Percentiles rank a stretch among this genome's conserved stretches.
phyloP scores from a whole-genome alignment of 768 basidiomycete species.

The Macrolepiota dolichaula region DNA sequence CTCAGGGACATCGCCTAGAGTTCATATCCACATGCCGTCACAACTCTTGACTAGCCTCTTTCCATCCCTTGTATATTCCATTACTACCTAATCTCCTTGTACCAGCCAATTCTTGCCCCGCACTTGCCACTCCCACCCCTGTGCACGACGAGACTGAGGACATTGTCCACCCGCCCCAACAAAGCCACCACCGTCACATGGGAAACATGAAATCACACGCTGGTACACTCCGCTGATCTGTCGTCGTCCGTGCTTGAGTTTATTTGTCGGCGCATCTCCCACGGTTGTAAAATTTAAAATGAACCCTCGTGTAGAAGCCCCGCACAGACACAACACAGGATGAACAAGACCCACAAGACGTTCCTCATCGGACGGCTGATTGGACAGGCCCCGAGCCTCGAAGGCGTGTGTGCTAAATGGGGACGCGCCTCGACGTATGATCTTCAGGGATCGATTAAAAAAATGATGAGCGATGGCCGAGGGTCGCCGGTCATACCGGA shows the following conservation, averaged over 20 bases:
- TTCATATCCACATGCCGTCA: constrained; percentile 9
- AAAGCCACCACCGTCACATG: not conserved
- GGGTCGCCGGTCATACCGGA: not conserved
- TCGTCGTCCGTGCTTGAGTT: not conserved
- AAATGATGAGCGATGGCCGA: not conserved
- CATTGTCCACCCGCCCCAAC: not conserved
- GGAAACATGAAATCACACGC: not conserved
- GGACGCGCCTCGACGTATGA: not conserved
- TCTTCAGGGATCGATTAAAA: not conserved
- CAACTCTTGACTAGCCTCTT: not conserved
- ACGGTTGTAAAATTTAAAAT: constrained; percentile 12
- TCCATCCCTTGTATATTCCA: not conserved
- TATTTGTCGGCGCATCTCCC: not conserved
- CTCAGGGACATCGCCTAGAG: constrained; percentile 16
- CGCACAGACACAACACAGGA: not conserved
- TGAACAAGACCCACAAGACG: not conserved
- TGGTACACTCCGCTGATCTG: not conserved
- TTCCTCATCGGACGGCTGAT: not conserved
- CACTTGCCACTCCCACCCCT: not conserved
- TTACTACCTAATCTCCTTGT: not conserved
- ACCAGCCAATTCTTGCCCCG: not conserved
- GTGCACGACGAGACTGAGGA: not conserved
- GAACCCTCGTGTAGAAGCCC: not conserved
- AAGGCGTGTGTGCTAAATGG: not conserved
- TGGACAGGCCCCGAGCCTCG: not conserved